phyloP scores from a whole-genome alignment of 1,284 basidiomycete genomes.

The Cryptococcus sp. region DNA sequence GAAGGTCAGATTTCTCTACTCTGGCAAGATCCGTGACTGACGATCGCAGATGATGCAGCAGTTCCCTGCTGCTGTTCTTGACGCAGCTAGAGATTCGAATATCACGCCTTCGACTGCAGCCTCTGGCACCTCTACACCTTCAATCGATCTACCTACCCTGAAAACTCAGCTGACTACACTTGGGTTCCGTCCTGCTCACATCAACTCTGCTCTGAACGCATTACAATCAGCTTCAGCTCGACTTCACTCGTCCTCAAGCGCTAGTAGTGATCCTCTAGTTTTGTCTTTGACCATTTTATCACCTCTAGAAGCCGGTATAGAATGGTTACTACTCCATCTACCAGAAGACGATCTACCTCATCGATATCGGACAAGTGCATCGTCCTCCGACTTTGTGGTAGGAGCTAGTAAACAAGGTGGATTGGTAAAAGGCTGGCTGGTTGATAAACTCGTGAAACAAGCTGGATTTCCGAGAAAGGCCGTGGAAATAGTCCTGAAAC shows the following conservation, averaged over 20 bases:
- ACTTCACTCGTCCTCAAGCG: slow-evolving; percentile 30
- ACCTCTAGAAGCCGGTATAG: slow-evolving; percentile 52
- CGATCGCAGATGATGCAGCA: slow-evolving; percentile 44
- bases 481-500: slow-evolving; percentile 51
- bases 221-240: slow-evolving; percentile 37
- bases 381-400: slow-evolving; percentile 58
- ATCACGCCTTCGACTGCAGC: slow-evolving; percentile 22
- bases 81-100: slow-evolving; percentile 39
- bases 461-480: slow-evolving; percentile 75
- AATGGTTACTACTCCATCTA: slow-evolving; percentile 52
- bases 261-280: slow-evolving; percentile 42
- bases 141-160: slow-evolving; percentile 31
- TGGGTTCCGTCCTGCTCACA: slow-evolving; percentile 49
- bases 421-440: slow-evolving; percentile 72
- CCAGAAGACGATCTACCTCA: slow-evolving; percentile 48
- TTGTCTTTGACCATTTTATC: slow-evolving; percentile 52
- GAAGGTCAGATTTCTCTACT: slow-evolving; percentile 53
- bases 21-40: neutral
- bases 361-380: slow-evolving; percentile 68
- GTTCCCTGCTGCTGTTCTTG: slow-evolving; percentile 47
- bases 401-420: slow-evolving; percentile 50
- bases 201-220: slow-evolving; percentile 40
- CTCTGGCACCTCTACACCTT: slow-evolving; percentile 27
- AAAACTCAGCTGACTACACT: slow-evolving; percentile 41
- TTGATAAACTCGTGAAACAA: slow-evolving; percentile 74